Conservation (phyloP, 1,284 basidiomycete species). For the Tremellales sp. region DNA sequence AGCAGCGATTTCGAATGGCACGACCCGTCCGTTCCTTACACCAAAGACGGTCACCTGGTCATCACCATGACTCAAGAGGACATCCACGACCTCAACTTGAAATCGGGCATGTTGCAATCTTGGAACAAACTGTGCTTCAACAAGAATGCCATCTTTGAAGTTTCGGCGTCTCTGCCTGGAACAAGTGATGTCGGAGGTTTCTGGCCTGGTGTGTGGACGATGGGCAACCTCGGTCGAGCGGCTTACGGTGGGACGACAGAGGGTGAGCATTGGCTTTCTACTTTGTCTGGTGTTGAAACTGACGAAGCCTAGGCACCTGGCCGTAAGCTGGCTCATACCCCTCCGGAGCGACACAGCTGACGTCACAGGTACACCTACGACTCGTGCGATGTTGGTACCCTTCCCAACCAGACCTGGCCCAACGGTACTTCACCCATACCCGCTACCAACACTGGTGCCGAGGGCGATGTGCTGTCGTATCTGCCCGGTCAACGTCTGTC, state of each 20-base stretch:
- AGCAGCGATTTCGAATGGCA: conserved; percentile 52
- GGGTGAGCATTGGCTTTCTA: conserved; percentile 57
- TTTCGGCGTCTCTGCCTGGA: conserved; percentile 41
- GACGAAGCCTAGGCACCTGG: conserved; percentile 15
- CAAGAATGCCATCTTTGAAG: conserved; percentile 44
- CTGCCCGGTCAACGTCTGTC: conserved; percentile 55
- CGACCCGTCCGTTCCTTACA: conserved; percentile 75
- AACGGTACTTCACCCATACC: conserved; percentile 44
- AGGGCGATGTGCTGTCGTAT: conserved; percentile 38
- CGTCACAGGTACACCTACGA: conserved; percentile 42
- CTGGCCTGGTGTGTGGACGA: conserved; percentile 54
- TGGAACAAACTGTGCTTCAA: conserved; percentile 53
- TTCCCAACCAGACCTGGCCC: conserved; percentile 46
- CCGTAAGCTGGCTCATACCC: conserved; percentile 48
- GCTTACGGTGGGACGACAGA: conserved; percentile 65
- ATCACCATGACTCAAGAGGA: conserved; percentile 67
- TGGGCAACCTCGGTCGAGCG: conserved; percentile 51
- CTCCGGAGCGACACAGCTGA: conserved; percentile 9
- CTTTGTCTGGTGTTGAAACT: not conserved
- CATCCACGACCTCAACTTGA: conserved; percentile 71
- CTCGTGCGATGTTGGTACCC: conserved; percentile 41
- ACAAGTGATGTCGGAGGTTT: conserved; percentile 45
- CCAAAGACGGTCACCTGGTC: conserved; percentile 71
- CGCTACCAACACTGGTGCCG: conserved; percentile 39
- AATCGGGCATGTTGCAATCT: conserved; percentile 54